These are phyloP conservation scores for Pythium rishiriense DNA, from an alignment of 352 stramenopile genomes.

Conservation along the genomic window DNA sequence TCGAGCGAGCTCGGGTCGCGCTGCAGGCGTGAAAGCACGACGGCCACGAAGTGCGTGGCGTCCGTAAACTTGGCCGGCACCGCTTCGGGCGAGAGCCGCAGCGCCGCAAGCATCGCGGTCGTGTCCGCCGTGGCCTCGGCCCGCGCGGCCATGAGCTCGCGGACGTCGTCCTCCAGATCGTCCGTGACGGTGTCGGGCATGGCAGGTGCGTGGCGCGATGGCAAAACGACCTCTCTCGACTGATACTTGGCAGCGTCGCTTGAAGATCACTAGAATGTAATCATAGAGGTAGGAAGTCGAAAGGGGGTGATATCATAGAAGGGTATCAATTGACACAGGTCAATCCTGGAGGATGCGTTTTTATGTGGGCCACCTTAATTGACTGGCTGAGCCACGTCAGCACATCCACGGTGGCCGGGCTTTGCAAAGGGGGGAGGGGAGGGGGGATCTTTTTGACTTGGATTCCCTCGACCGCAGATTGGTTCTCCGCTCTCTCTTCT, in stretches of 20 bases:
- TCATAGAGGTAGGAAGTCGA: not conserved
- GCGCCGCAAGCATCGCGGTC: conserved; percentile 14
- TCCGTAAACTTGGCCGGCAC: conserved; percentile 34
- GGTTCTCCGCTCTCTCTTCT: not conserved
- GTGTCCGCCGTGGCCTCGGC: conserved; percentile 2
- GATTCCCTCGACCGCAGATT: not conserved
- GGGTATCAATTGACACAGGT: conserved; percentile 1
- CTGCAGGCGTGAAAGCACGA: conserved; percentile 54
- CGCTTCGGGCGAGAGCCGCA: conserved; percentile 11
- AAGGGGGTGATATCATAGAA: too few species aligned
- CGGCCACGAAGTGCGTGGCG: conserved; percentile 57
- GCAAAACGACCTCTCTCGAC: too few species aligned
- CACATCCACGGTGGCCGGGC: not conserved
- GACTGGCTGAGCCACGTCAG: conserved; percentile 11
- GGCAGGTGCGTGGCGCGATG: not conserved
- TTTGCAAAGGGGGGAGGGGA: conserved; percentile 3
- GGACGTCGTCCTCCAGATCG: conserved; percentile 33
- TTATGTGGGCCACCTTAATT: conserved; percentile 15
- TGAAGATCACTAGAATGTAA: conserved; percentile 12
- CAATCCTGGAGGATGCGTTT: not conserved
- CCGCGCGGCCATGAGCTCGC: conserved; percentile 33
- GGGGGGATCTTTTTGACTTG: not conserved
- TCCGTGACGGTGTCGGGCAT: conserved; percentile 13
- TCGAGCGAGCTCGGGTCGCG: conserved; percentile 51
- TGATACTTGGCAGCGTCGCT: conserved; percentile 13